Base-by-base conservation (phyloP, 495 filamentous ascomycete species). In the Pyrenopolyporus hunteri region DNA sequence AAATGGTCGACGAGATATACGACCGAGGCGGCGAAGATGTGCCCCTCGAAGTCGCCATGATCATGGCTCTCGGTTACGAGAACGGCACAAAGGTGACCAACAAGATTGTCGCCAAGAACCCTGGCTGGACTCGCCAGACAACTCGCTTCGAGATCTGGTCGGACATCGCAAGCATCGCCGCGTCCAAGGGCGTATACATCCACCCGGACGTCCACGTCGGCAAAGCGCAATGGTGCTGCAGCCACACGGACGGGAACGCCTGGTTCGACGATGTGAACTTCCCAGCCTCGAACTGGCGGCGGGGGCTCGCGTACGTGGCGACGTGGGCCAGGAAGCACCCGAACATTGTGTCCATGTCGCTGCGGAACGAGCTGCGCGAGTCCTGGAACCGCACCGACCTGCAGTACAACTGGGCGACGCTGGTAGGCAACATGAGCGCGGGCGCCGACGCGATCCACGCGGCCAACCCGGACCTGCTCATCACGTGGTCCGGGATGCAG, bases 261-360 rank as follows among this genome's bases (percentile, higher is more conserved):
- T 86, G 81, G 83, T 84, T 84, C 46, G 81, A 80, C 11, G 81
- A 84, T 48, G 70, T 72, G 1, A 75, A 78, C 51, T 85, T 86
- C 64, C 68, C 79, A 40, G 70, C 76, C 0, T 59, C 64, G 0
- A 80, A 80, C 35, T 85, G 82, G 83, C 67, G 74, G 23, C 74
- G 82, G 11, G 82, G 78, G 4, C 67, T 81, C 28, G 59, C 70
- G 7, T 82, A 77, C 59, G 80, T 86, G 67, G 82, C 80, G 4
- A 57, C 70, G 4, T 80, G 79, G 80, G 76, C 71, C 0, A 70
- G 73, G 49, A 71, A 72, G 33, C 80, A 80, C 66, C 69, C 73
- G 7, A 70, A 71, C 64, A 65, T 83, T 22, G 70, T 76, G 25
- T 75, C 73, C 28, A 79, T 85, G 63, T 79, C 79, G 4, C 74